phyloP scores from a whole-genome alignment of 1,284 basidiomycete species.

The Anthracocystis walkeri region DNA sequence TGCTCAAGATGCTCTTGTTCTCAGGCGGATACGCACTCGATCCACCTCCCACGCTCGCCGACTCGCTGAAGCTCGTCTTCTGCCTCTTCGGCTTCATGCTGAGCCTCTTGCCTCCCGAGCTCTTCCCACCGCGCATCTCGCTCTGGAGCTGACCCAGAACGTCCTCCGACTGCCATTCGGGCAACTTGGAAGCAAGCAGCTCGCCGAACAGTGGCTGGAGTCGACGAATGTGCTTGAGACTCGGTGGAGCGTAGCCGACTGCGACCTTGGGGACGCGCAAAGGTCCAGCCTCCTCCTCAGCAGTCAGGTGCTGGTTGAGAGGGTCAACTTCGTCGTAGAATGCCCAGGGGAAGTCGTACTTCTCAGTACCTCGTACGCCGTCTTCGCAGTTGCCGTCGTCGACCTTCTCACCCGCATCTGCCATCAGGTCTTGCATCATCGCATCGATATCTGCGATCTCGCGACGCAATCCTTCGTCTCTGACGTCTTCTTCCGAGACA shows the following conservation, averaged over 20 bases:
- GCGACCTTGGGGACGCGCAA: constrained; percentile 25
- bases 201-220: constrained; percentile 61
- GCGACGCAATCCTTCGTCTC: constrained; percentile 40
- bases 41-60: constrained; percentile 11
- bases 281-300: constrained; percentile 30
- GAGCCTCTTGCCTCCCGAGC: constrained; percentile 8
- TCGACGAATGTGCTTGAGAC: constrained; percentile 53
- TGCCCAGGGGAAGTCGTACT: constrained; percentile 59
- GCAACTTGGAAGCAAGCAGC: constrained; percentile 56
- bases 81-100: constrained; percentile 28
- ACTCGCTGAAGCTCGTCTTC: constrained; percentile 30
- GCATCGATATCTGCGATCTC: constrained; percentile 57
- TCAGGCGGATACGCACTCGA: constrained; percentile 24
- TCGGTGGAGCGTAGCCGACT: constrained; percentile 33
- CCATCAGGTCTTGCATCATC: constrained; percentile 60
- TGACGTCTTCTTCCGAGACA: constrained; percentile 50
- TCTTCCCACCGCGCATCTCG: constrained; percentile 7
- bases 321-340: constrained; percentile 63
- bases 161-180: constrained; percentile 61
- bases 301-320: constrained; percentile 50
- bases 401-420: constrained; percentile 43
- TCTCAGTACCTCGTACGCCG: constrained; percentile 62
- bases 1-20: constrained; percentile 38
- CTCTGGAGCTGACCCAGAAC: constrained; percentile 34
- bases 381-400: constrained; percentile 60